Base-by-base conservation (phyloP, 768 basidiomycete species). In the Podaxis rugospora region DNA sequence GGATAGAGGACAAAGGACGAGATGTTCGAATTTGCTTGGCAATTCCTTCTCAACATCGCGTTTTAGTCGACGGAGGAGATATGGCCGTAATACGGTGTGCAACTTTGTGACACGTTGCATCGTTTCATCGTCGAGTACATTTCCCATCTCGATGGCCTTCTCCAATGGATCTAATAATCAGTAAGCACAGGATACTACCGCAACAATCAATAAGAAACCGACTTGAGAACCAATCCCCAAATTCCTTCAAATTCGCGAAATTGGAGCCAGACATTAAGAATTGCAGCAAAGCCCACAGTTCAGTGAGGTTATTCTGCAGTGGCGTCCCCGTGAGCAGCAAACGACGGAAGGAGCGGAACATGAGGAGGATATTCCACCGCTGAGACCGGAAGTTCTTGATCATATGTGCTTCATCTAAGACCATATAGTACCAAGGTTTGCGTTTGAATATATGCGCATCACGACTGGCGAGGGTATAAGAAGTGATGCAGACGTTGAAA, bases 211-310 rank as follows among this genome's bases (percentile, higher is more conserved):
- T 54, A 7, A 14, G 5, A 44, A 51, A 78, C 92, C 72, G 66
- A 95, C 94, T 96, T 0, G 94, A 92, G 71, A 98, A 97, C 95
- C 95, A 97, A 57, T 95, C 91, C 5, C 85, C 90, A 70, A 98
- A 98, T 71, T 97, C 93, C 69, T 92, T 92, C 62, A 95, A 74
- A 67, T 93, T 92, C 23, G 92, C 95, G 73, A 98, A 97, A 67
- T 89, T 81, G 66, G 90, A 82, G 3, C 90, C 91, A 3, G 90
- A 91, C 82, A 98, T 91, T 63, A 98, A 79, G 70, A 98, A 99
- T 71, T 97, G 95, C 64, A 99, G 76, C 23, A 99, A 76, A 0
- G 93, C 90, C 96, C 95, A 99, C 0, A 99, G 77, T 70, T 99
- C 97, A 1, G 92, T 93, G 51, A 99, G 79, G 65, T 98, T 98